Evolutionary conservation across 192 early-diverging fungal genomes (phyloP), one percentile per base, ranked within the genome.

Genomic region (Rhizoclosmatium globosum): DNA sequence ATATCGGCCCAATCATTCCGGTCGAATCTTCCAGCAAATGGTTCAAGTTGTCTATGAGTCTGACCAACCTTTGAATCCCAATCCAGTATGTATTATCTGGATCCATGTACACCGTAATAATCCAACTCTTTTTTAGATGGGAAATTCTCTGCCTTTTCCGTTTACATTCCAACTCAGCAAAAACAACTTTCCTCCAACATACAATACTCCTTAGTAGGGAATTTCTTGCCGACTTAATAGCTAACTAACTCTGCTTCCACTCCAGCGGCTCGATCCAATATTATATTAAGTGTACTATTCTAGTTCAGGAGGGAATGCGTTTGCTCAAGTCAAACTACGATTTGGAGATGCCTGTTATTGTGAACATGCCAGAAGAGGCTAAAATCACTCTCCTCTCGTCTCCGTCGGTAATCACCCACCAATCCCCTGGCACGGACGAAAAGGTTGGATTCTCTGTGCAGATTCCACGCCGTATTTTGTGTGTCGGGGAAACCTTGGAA

Each of bases 231-330:
- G 0, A 38, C 9, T 64, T 1, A 64, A 9, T 64, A 9, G 61
- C 15, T 13, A 31, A 1, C n/a, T 56, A n/a, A 15, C 53, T n/a
- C 53, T 15, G 19, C 19, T 56, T 56, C 53, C 19, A 31, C 31
- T 31, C 31, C 31, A 31, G 31, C 31, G 31, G 47, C 15, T 9
- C n/a, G 7, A 77, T 77, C 50, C 38, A 57, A 41, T 79, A 79
- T 58, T 71, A 79, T 59, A 31, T 79, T 41, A 79, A 79, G 58
- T 70, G 53, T 38, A 62, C 64, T 17, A 56, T 79, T 17, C 17
- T 62, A 9, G 64, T 23, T 23, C 78, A 79, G 44, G 78, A 79
- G n/a, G 71, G 78, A 11, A 72, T 79, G 71, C 42, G 57, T 58
- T 60, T 79, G 3, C 38, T 79, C 45, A 73, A 74, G 48, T 47